Evolutionary conservation across 2,329 filamentous ascomycete genomes (phyloP).

Genomic region (Rutstroemia sp.): DNA sequence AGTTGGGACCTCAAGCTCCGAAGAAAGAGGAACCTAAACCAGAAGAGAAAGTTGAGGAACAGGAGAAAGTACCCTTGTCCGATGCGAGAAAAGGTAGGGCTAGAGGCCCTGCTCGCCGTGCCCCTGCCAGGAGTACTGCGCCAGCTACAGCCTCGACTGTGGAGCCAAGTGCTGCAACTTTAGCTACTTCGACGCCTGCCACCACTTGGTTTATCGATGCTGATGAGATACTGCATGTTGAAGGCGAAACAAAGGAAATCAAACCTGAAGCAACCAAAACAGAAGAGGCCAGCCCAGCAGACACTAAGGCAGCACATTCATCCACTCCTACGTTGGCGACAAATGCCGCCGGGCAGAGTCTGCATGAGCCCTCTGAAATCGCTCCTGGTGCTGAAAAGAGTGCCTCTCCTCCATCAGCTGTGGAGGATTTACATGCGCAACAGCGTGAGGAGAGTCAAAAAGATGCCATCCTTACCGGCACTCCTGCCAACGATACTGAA

Average conservation of each 20-base stretch:
- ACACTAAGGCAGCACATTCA: slow-evolving; percentile 15
- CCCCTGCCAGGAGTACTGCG: slow-evolving; percentile 42
- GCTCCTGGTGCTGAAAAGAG: slow-evolving; percentile 12
- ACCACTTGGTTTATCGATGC: slow-evolving; percentile 36
- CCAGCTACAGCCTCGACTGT: slow-evolving; percentile 13
- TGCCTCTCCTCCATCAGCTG: slow-evolving; percentile 7
- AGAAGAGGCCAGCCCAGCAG: not conserved
- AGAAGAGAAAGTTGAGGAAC: slow-evolving; percentile 48
- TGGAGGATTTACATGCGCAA: slow-evolving; percentile 12
- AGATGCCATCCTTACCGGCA: slow-evolving; percentile 5
- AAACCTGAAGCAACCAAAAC: not conserved
- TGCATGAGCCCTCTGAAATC: slow-evolving; percentile 19
- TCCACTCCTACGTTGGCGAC: slow-evolving; percentile 20
- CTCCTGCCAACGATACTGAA: slow-evolving; percentile 8
- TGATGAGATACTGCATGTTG: slow-evolving; percentile 32
- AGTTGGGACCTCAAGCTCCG: slow-evolving; percentile 72
- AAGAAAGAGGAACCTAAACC: slow-evolving; percentile 63
- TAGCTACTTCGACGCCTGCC: slow-evolving; percentile 28
- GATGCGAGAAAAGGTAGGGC: slow-evolving; percentile 90
- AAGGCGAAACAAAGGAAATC: slow-evolving; percentile 1
- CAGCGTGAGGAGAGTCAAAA: slow-evolving; percentile 16
- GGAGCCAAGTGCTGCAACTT: slow-evolving; percentile 9
- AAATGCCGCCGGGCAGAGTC: slow-evolving; percentile 19
- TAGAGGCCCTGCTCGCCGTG: slow-evolving; percentile 74
- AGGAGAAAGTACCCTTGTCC: slow-evolving; percentile 69